These are phyloP conservation scores for Naganishia antarctica DNA, from an alignment of 768 basidiomycete species.

Conservation along the genomic window DNA sequence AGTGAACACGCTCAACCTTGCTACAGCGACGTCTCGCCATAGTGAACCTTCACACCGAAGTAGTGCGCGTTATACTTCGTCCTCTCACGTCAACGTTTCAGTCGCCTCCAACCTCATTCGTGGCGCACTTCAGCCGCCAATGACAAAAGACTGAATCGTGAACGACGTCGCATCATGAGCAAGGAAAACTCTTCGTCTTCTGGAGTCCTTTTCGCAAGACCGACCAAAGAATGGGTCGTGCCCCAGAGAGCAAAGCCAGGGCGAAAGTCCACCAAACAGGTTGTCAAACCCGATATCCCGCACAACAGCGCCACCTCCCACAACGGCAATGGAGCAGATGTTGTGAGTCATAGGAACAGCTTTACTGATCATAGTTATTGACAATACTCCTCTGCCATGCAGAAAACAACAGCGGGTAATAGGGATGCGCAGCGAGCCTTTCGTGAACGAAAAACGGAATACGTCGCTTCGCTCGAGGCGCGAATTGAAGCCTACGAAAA, in stretches of 20 bases:
- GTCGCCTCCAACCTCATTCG: too few species aligned
- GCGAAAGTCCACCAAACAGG: slow-evolving; percentile 33
- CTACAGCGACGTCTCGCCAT: too few species aligned
- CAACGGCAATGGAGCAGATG: background rate
- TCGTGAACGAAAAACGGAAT: slow-evolving; percentile 80
- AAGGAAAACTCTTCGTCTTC: slow-evolving; percentile 37
- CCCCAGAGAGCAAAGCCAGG: slow-evolving; percentile 48
- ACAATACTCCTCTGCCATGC: background rate
- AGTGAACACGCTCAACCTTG: too few species aligned
- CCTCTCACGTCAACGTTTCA: too few species aligned
- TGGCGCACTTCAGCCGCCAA: background rate
- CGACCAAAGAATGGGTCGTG: slow-evolving; percentile 48
- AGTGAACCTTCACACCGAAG: too few species aligned
- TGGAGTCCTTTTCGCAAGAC: slow-evolving; percentile 46
- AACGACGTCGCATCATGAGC: background rate
- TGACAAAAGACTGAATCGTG: background rate
- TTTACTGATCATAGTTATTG: background rate
- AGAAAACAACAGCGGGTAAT: slow-evolving; percentile 11
- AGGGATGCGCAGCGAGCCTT: slow-evolving; percentile 83
- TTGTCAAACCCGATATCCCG: background rate
- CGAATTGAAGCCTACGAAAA: slow-evolving; percentile 79
- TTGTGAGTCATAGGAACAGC: background rate
- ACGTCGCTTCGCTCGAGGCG: slow-evolving; percentile 79
- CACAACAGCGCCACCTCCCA: background rate
- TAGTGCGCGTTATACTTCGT: too few species aligned